Percentiles rank a stretch among this genome's conserved stretches.
phyloP scores from a whole-genome alignment of 192 early-diverging fungal species.

The Jimgerdemannia lactiflua region DNA sequence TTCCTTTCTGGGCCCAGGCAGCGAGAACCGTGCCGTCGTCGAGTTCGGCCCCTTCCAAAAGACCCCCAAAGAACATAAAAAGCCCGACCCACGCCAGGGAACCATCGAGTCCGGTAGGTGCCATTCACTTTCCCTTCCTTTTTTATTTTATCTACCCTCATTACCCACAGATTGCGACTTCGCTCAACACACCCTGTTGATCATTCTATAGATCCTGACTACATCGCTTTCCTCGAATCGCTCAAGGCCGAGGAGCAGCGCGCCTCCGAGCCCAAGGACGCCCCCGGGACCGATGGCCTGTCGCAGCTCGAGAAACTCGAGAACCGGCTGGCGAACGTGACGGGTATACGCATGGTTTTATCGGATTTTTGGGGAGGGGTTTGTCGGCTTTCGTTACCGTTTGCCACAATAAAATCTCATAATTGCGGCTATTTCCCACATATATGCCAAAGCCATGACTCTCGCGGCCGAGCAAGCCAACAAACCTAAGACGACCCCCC shows the following conservation, averaged over 20 bases:
- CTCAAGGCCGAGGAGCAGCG: constrained; percentile 45
- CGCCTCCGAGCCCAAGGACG: too few relatives aligned
- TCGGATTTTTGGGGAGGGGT: too few relatives aligned
- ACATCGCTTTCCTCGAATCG: constrained; percentile 67
- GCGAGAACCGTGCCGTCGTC: constrained; percentile 66
- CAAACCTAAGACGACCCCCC: constrained; percentile 71
- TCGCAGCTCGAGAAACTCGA: constrained; percentile 49
- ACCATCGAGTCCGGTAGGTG: constrained; percentile 71
- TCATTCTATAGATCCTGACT: constrained; percentile 61
- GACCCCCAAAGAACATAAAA: constrained; percentile 61
- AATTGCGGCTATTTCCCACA: too few relatives aligned
- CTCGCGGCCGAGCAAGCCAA: constrained; percentile 26
- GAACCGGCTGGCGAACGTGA: constrained; percentile 24
- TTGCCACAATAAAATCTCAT: too few relatives aligned
- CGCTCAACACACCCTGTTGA: background rate
- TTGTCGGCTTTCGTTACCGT: too few relatives aligned
- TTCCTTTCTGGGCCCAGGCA: too few relatives aligned
- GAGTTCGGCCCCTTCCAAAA: constrained; percentile 82
- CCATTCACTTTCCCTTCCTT: too few relatives aligned
- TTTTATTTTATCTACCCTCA: too few relatives aligned
- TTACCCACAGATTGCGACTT: background rate
- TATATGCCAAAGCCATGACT: constrained; percentile 26
- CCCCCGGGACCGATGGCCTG: constrained; percentile 35
- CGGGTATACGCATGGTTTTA: constrained; percentile 24
- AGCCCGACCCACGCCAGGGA: constrained; percentile 64